Percentiles rank a stretch among this genome's conserved stretches.
phyloP scores from a whole-genome alignment of 345 rosid species.

The Lenwebbia sp. region DNA sequence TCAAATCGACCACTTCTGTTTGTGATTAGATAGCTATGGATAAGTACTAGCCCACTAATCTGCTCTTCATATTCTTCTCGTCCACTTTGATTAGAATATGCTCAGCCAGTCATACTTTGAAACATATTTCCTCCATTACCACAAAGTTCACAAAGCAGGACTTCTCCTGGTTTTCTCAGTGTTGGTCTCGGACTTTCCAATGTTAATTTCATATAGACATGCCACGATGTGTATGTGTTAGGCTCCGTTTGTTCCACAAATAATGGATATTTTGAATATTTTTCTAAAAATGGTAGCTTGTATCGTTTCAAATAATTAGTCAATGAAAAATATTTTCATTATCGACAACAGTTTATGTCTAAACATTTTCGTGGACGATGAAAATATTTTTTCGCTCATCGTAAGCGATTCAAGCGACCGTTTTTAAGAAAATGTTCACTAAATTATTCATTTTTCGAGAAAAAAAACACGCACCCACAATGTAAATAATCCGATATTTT shows the following conservation, averaged over 20 bases:
- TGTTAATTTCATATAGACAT: not conserved
- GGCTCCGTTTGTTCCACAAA: not conserved
- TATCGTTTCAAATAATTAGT: not conserved
- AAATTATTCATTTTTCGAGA: accelerated
- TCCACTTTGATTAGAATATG: not conserved
- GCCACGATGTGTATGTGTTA: too few species aligned
- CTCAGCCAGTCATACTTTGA: not conserved
- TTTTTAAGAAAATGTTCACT: not conserved
- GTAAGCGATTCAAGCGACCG: not conserved
- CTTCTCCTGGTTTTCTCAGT: not conserved
- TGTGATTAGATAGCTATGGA: not conserved
- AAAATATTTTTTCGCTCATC: not conserved
- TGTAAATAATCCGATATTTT: not conserved
- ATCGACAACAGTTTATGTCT: not conserved
- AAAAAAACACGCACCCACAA: not conserved
- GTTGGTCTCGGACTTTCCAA: not conserved
- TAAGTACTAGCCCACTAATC: not conserved
- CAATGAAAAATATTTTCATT: too few species aligned
- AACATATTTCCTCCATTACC: not conserved
- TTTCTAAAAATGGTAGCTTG: not conserved
- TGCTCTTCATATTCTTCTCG: not conserved
- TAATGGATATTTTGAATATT: not conserved
- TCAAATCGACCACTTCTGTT: not conserved
- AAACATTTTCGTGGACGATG: not conserved
- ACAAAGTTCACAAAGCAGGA: not conserved